A percentile compares a stretch with the other conserved stretches of the same genome.
These are phyloP conservation scores for Carpinus viminea DNA, from an alignment of 306 rosid genomes.

Conservation along the genomic window DNA sequence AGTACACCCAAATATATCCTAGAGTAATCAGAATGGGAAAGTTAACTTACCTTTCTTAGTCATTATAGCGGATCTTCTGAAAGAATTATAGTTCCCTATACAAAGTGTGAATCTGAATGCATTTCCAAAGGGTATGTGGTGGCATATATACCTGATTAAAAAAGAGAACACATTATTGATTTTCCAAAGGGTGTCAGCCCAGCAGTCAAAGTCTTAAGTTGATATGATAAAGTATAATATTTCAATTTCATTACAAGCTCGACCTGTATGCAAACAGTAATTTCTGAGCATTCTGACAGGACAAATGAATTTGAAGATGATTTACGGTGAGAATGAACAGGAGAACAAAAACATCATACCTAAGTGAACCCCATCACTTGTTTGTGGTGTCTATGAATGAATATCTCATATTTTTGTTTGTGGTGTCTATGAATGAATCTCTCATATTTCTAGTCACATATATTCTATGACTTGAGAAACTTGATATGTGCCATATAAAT, in stretches of 20 bases:
- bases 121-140: constrained; percentile 40
- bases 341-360: background rate
- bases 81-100: constrained; percentile 41
- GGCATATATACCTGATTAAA: constrained; percentile 57
- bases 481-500: background rate
- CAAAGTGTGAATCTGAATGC: constrained; percentile 48
- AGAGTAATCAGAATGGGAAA: constrained; percentile 14
- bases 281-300: background rate
- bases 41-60: constrained; percentile 52
- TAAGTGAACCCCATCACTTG: too few relatives aligned
- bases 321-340: background rate
- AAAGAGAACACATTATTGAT: constrained; percentile 28
- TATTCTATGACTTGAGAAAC: background rate
- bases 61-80: constrained; percentile 51
- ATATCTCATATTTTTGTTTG: too few relatives aligned
- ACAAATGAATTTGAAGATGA: background rate
- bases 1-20: background rate
- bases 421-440: too few relatives aligned
- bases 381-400: too few relatives aligned
- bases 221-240: background rate
- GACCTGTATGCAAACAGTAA: constrained; percentile 9
- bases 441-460: too few relatives aligned
- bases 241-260: constrained; percentile 19
- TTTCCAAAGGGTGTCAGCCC: background rate
- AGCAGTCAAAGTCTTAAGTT: background rate